Conservation (phyloP, 306 rosid genomes). For the Canavalia gladiata region DNA sequence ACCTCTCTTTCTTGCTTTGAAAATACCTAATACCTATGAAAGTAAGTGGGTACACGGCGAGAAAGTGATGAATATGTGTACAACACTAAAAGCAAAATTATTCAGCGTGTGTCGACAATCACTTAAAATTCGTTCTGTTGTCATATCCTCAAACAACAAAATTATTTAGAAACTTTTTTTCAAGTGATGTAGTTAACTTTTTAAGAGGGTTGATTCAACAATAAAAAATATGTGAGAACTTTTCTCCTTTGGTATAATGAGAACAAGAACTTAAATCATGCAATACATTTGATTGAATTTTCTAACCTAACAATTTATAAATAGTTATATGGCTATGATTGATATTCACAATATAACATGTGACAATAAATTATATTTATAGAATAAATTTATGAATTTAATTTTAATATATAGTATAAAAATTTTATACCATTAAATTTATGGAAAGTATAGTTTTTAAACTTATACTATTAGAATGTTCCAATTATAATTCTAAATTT, state of each 20-base stretch:
- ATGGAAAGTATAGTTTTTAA: too few species aligned
- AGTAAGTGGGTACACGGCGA: slow-evolving; percentile 10
- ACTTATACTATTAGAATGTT: too few species aligned
- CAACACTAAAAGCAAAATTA: slow-evolving; percentile 20
- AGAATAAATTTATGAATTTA: too few species aligned
- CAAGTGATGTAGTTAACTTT: background rate
- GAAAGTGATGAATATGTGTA: slow-evolving; percentile 16
- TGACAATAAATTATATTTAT: too few species aligned
- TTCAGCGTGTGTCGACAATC: background rate
- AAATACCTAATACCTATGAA: slow-evolving; percentile 6
- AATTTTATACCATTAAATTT: too few species aligned
- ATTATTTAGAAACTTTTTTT: background rate
- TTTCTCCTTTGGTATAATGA: background rate
- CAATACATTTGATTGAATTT: background rate
- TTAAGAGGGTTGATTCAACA: slow-evolving; percentile 1
- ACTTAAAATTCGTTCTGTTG: slow-evolving; percentile 10
- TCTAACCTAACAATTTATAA: background rate
- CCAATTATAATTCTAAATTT: too few species aligned
- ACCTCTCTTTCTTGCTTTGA: background rate
- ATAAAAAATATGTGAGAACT: background rate
- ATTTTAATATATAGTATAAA: too few species aligned
- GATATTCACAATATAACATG: too few species aligned
- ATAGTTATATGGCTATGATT: background rate
- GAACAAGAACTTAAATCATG: background rate
- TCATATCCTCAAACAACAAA: slow-evolving; percentile 18